Conservation (phyloP, 495 filamentous ascomycete genomes). For the Niebla homalea region DNA sequence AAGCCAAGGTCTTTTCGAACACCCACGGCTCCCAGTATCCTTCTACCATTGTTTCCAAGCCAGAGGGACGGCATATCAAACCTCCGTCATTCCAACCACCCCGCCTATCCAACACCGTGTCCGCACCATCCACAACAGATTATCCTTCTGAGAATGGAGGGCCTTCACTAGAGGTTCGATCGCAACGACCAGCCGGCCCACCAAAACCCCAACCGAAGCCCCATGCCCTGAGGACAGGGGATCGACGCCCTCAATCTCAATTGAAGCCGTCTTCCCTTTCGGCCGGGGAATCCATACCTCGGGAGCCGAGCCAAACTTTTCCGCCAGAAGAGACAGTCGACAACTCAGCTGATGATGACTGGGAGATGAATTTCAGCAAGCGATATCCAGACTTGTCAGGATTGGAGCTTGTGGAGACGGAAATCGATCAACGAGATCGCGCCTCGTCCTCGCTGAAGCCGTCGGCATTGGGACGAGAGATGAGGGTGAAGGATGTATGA, state of each 20-base stretch:
- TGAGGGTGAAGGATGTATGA: slow-evolving; percentile 16
- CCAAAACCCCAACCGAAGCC: slow-evolving; percentile 19
- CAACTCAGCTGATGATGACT: slow-evolving; percentile 35
- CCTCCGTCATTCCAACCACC: background rate
- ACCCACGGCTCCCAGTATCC: background rate
- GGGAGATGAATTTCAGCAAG: slow-evolving; percentile 64
- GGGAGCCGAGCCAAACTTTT: background rate
- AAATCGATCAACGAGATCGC: slow-evolving; percentile 30
- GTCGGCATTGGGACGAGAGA: background rate
- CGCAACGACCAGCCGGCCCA: slow-evolving; percentile 6
- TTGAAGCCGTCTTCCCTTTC: slow-evolving; percentile 11
- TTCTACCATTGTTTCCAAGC: background rate
- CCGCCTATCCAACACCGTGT: background rate
- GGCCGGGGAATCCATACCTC: slow-evolving; percentile 2
- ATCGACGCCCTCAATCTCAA: slow-evolving; percentile 7
- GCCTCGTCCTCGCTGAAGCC: background rate
- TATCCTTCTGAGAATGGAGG: background rate
- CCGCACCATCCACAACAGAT: slow-evolving; percentile 1
- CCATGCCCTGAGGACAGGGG: slow-evolving; percentile 15
- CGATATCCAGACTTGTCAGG: slow-evolving; percentile 68
- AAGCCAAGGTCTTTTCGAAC: background rate
- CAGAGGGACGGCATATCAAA: background rate
- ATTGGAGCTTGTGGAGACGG: slow-evolving; percentile 73
- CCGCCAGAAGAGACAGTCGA: background rate
- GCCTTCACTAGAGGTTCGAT: background rate